phyloP scores from a whole-genome alignment of 139 green algal species.

The Ettlia oleoabundans region DNA sequence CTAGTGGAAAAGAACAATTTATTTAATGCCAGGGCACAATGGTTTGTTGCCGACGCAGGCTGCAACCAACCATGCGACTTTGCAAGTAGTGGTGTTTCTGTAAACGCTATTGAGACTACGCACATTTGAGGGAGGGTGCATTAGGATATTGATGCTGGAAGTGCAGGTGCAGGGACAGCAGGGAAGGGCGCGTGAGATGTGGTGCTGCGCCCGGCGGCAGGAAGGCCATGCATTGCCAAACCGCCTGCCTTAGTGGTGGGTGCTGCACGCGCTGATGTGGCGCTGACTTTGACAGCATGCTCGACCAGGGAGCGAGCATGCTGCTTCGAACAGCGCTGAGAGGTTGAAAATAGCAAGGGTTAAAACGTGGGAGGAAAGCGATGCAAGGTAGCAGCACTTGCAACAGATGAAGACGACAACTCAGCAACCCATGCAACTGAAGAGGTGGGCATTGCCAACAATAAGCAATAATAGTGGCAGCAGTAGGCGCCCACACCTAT shows the following conservation, averaged over 20 bases:
- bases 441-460: neutral
- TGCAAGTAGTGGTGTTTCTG: too few relatives aligned
- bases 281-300: slow-evolving; percentile 31
- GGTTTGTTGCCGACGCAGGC: too few relatives aligned
- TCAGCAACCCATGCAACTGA: too few relatives aligned
- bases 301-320: slow-evolving; percentile 14
- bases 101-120: too few relatives aligned
- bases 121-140: too few relatives aligned
- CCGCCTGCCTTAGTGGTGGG: neutral
- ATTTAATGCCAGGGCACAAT: too few relatives aligned
- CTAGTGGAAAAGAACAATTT: neutral
- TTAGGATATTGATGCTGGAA: too few relatives aligned
- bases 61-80: too few relatives aligned
- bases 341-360: neutral
- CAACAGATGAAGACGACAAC: too few relatives aligned
- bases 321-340: slow-evolving; percentile 32
- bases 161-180: too few relatives aligned
- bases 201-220: neutral
- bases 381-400: too few relatives aligned
- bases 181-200: neutral
- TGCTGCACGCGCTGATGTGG: neutral
- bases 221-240: neutral
- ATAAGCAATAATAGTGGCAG: neutral
- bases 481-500: neutral
- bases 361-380: too few relatives aligned